phyloP scores from a whole-genome alignment of 2,329 filamentous ascomycete genomes.

The Aspergillus sp. region DNA sequence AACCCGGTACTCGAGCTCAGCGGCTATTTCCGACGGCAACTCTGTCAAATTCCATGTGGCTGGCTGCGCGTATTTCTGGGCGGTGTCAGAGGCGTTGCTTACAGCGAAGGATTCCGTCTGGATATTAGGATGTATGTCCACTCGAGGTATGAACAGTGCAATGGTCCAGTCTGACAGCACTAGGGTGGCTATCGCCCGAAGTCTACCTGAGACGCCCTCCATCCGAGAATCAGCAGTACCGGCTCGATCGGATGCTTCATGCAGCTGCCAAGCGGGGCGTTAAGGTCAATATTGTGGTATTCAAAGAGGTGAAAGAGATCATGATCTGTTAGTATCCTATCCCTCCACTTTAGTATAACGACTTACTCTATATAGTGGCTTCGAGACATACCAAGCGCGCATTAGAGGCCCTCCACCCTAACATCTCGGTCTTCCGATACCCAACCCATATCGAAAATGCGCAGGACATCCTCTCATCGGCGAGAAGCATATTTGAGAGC shows the following conservation, averaged over 20 bases:
- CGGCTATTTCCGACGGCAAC: background rate
- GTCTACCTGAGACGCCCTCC: background rate
- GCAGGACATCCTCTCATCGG: background rate
- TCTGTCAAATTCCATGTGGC: background rate
- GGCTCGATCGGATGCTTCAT: background rate
- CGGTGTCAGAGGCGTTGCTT: background rate
- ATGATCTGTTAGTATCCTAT: background rate
- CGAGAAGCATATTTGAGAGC: background rate
- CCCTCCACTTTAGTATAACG: background rate
- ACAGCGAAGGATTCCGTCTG: background rate
- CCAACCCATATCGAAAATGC: background rate
- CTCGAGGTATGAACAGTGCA: no score
- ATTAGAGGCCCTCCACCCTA: background rate
- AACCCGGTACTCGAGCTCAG: background rate
- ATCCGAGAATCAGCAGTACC: background rate
- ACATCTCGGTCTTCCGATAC: background rate
- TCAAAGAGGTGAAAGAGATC: background rate
- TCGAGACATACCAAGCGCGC: background rate
- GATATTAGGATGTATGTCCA: background rate
- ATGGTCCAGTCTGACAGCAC: accelerated
- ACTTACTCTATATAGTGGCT: background rate
- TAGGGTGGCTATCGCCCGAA: conserved; percentile 1
- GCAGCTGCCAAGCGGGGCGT: background rate
- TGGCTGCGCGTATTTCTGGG: conserved; percentile 4
- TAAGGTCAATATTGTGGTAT: background rate